Evolutionary conservation across 768 basidiomycete species (phyloP), one percentile per base, ranked within the genome.

Genomic region (Termitomyces sp.): DNA sequence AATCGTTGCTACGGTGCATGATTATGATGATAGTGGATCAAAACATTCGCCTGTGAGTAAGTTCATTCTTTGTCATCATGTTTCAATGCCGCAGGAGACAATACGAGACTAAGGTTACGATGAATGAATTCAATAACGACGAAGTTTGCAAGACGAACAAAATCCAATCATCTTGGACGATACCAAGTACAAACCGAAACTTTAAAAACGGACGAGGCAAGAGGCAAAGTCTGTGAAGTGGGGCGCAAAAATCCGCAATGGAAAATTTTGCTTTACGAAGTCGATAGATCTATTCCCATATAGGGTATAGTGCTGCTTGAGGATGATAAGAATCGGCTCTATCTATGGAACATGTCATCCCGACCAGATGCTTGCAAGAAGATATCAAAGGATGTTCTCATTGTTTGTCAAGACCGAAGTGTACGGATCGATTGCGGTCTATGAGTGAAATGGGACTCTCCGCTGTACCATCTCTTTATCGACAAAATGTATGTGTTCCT

Each of bases 351-450:
- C n/a, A 17, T 47, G 14, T 37, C 5, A 6, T 24, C 6, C 5
- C 24, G 7, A 24, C 8, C 1, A 4, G 22, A 37, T 26, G 43
- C 21, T 45, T 21, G 43, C 32, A 34, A 17, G 17, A 44, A 26
- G 40, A 26, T 53, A 53, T 53, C 52, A 53, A 32, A 53, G 41
- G 54, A 48, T 30, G 32, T n/a, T 3, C 41, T 21, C 28, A 34
- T 30, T 26, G 14, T 17, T 37, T 45, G 55, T 24, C 45, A 56
- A 56, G 7, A 40, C 55, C 55, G 55, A 41, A 11, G 50, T 51
- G 15, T 51, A 28, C 55, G 55, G 55, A 41, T 21, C 41, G 45
- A 56, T 51, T 34, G 38, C 24, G 32, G 35, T 45, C 28, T 38
- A 19, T 22, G 51, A 26, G 45, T 15, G n/a, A 21, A 10, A 34